phyloP scores from a whole-genome alignment of 306 rosid species.

The Benincasa hispida region DNA sequence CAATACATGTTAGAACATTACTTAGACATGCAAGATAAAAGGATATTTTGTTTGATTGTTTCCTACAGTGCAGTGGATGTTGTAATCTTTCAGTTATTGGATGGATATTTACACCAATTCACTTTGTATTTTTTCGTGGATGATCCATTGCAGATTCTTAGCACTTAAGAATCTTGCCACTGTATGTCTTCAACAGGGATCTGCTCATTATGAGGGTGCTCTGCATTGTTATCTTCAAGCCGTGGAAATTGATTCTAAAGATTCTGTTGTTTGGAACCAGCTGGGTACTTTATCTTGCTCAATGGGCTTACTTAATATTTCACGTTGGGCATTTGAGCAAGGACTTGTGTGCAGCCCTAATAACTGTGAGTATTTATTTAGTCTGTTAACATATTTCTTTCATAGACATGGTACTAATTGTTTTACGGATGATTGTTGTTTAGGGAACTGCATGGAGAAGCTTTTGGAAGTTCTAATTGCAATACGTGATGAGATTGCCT shows the following conservation, averaged over 20 bases:
- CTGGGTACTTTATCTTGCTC: constrained; percentile 91
- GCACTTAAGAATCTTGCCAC: constrained; percentile 87
- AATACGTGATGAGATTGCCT: constrained; percentile 92
- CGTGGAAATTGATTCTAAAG: constrained; percentile 86
- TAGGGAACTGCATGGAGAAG: constrained; percentile 99
- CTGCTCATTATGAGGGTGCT: constrained; percentile 67
- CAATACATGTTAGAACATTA: not conserved
- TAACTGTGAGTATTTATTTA: constrained; percentile 50
- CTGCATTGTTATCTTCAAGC: constrained; percentile 91
- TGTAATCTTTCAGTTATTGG: not conserved
- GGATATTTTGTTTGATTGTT: not conserved
- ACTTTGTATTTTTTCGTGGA: constrained; percentile 10
- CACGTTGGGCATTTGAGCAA: constrained; percentile 99
- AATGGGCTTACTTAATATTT: constrained; percentile 71
- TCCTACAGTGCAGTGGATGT: not conserved
- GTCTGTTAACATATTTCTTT: not conserved
- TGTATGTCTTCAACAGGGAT: constrained; percentile 89
- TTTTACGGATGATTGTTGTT: constrained; percentile 11
- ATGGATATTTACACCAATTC: not conserved
- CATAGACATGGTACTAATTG: constrained; percentile 11
- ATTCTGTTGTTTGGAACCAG: constrained; percentile 96
- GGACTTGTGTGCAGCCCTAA: constrained; percentile 95
- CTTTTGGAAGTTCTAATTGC: constrained; percentile 97
- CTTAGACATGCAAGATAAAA: not conserved
- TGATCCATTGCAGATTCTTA: constrained; percentile 58